phyloP scores from a whole-genome alignment of 352 stramenopile species.

The Phytophthora tubulina region DNA sequence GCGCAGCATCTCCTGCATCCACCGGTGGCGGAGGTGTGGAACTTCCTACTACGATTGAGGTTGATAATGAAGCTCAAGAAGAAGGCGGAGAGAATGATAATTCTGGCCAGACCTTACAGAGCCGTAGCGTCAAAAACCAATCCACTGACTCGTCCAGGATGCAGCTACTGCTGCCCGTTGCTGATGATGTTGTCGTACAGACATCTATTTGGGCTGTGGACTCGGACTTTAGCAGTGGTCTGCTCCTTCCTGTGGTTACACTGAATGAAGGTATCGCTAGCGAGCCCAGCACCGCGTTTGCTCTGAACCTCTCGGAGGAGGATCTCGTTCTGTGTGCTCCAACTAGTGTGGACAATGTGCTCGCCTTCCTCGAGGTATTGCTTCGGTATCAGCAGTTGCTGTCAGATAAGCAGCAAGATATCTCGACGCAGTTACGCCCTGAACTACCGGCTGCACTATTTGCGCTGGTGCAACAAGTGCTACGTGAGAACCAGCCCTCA shows the following conservation, averaged over 20 bases:
- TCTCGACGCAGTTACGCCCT: conserved; percentile 47
- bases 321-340: conserved; percentile 79
- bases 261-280: conserved; percentile 51
- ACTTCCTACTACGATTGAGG: conserved; percentile 44
- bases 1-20: conserved; percentile 38
- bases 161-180: conserved; percentile 35
- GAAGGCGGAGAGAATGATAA: conserved; percentile 32
- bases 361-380: conserved; percentile 74
- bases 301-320: conserved; percentile 73
- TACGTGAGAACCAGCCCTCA: conserved; percentile 67
- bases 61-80: conserved; percentile 41
- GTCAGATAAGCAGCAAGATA: conserved; percentile 5
- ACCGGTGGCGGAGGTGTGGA: conserved; percentile 47
- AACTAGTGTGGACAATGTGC: conserved; percentile 66
- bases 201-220: conserved; percentile 80
- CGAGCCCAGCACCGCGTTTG: conserved; percentile 54
- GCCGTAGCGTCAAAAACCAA: conserved; percentile 49
- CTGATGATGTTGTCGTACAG: conserved; percentile 65
- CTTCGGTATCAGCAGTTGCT: conserved; percentile 54
- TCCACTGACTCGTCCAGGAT: conserved; percentile 34
- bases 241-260: conserved; percentile 76
- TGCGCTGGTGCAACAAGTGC: conserved; percentile 74
- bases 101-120: neutral
- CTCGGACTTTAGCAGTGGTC: conserved; percentile 60
- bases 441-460: conserved; percentile 78